Evolutionary conservation across 495 filamentous ascomycete species (phyloP).

Genomic region (Viridothelium virens): DNA sequence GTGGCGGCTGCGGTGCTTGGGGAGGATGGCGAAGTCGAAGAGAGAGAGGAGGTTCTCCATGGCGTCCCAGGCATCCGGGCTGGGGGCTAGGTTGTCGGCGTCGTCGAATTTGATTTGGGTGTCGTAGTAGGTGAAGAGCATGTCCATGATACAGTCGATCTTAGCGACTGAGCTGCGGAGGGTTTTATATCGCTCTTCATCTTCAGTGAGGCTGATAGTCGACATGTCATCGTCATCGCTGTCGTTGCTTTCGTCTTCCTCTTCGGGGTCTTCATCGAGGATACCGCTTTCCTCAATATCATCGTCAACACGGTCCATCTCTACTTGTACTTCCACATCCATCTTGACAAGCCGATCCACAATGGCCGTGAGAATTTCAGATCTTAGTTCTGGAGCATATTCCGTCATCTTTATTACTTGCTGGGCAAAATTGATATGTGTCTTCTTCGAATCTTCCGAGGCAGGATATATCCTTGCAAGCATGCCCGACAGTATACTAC

Average conservation of each 20-base stretch:
- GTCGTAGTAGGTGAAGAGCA: slow-evolving; percentile 74
- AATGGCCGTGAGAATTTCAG: slow-evolving; percentile 74
- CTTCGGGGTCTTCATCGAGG: slow-evolving; percentile 32
- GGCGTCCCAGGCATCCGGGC: slow-evolving; percentile 39
- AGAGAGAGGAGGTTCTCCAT: slow-evolving; percentile 71
- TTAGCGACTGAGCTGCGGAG: slow-evolving; percentile 78
- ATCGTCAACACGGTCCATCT: slow-evolving; percentile 78
- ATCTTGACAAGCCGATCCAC: slow-evolving; percentile 80
- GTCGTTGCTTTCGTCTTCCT: slow-evolving; percentile 42
- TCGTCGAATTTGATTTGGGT: slow-evolving; percentile 40
- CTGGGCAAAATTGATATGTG: not conserved
- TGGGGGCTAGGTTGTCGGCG: slow-evolving; percentile 20
- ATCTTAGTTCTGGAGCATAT: slow-evolving; percentile 72
- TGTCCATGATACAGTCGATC: slow-evolving; percentile 85
- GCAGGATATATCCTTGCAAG: not conserved
- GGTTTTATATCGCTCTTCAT: slow-evolving; percentile 46
- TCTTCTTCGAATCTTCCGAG: slow-evolving; percentile 1
- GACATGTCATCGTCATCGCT: slow-evolving; percentile 32
- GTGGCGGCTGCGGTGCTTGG: slow-evolving; percentile 78
- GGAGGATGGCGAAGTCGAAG: slow-evolving; percentile 77
- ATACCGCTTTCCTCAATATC: slow-evolving; percentile 49
- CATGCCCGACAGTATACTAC: slow-evolving; percentile 10
- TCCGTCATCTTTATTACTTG: slow-evolving; percentile 57
- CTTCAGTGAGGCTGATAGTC: slow-evolving; percentile 32
- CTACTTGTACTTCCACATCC: slow-evolving; percentile 87